A percentile compares a stretch with the other conserved stretches of the same genome.
These are phyloP conservation scores for Yamadazyma jaroonii DNA, from an alignment of 1,139 yeast genomes.

Conservation along the genomic window DNA sequence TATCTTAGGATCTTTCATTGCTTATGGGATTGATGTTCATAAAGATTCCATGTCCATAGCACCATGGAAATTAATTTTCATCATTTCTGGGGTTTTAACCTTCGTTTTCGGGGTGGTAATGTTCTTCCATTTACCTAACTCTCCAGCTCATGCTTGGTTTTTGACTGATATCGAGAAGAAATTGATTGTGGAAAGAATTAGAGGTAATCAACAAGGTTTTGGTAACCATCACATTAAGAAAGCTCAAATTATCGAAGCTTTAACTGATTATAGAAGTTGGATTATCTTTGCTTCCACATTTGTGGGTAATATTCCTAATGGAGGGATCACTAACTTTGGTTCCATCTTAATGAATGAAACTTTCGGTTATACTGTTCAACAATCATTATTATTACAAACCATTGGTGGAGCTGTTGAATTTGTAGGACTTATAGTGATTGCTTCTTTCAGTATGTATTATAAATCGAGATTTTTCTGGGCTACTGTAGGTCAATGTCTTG, in stretches of 20 bases:
- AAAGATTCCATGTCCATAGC: conserved; percentile 17
- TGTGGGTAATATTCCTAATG: conserved; percentile 33
- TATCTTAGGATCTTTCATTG: conserved; percentile 24
- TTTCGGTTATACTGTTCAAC: conserved; percentile 34
- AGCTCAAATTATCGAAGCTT: conserved; percentile 55
- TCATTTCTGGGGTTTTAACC: conserved; percentile 29
- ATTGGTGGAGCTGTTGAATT: conserved; percentile 39
- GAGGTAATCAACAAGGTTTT: conserved; percentile 52
- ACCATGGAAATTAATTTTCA: conserved; percentile 32
- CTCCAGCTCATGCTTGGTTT: conserved; percentile 31
- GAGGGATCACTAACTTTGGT: conserved; percentile 40
- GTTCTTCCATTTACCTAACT: conserved; percentile 26
- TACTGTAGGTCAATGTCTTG: conserved; percentile 31
- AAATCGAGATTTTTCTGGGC: conserved; percentile 44
- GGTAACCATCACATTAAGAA: conserved; percentile 53
- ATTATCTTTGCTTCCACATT: conserved; percentile 33
- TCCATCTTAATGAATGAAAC: conserved; percentile 43
- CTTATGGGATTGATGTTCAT: conserved; percentile 20
- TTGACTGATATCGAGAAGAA: conserved; percentile 47
- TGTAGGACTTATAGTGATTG: conserved; percentile 39
- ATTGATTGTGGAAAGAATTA: conserved; percentile 32
- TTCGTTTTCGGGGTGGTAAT: conserved; percentile 23
- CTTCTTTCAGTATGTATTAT: conserved; percentile 23
- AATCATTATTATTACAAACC: conserved; percentile 32
- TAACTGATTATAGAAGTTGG: conserved; percentile 44